phyloP scores from a whole-genome alignment of 352 stramenopile species.

The Pythium guiyangense region DNA sequence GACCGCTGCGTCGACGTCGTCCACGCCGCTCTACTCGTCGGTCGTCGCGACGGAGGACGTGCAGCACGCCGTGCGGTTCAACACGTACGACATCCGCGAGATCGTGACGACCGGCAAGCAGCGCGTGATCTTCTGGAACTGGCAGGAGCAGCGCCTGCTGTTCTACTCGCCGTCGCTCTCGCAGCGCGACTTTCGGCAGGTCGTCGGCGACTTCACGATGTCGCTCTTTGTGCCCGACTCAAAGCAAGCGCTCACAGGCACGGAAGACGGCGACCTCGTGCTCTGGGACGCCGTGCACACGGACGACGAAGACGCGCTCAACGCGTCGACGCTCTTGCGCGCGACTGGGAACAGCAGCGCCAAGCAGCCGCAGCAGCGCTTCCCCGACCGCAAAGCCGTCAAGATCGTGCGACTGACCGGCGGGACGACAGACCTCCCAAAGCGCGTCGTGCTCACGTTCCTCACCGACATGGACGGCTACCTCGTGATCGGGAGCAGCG shows the following conservation, averaged over 20 bases:
- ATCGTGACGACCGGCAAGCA: constrained; percentile 87
- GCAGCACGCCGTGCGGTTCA: constrained; percentile 85
- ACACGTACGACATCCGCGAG: constrained; percentile 84
- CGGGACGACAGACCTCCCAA: constrained; percentile 29
- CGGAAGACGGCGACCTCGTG: constrained; percentile 82
- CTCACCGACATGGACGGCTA: constrained; percentile 86
- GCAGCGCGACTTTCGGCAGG: constrained; percentile 76
- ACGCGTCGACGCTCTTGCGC: constrained; percentile 13
- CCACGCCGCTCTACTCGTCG: constrained; percentile 43
- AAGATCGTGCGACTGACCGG: constrained; percentile 79
- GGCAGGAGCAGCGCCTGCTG: constrained; percentile 68
- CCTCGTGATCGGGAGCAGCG: constrained; percentile 84
- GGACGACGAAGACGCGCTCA: constrained; percentile 20
- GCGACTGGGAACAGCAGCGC: not conserved
- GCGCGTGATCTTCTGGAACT: constrained; percentile 90
- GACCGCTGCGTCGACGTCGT: constrained; percentile 36
- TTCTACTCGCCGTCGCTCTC: constrained; percentile 84
- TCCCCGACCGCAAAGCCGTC: constrained; percentile 69
- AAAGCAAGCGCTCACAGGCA: constrained; percentile 81
- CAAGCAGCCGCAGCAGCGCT: constrained; percentile 9
- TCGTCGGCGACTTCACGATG: constrained; percentile 79
- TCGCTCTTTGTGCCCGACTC: constrained; percentile 87
- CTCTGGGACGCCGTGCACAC: constrained; percentile 73
- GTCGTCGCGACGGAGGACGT: constrained; percentile 71
- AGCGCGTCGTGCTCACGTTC: constrained; percentile 47